Evolutionary conservation across 768 basidiomycete genomes (phyloP).

Genomic region (Cystoderma amianthinum): DNA sequence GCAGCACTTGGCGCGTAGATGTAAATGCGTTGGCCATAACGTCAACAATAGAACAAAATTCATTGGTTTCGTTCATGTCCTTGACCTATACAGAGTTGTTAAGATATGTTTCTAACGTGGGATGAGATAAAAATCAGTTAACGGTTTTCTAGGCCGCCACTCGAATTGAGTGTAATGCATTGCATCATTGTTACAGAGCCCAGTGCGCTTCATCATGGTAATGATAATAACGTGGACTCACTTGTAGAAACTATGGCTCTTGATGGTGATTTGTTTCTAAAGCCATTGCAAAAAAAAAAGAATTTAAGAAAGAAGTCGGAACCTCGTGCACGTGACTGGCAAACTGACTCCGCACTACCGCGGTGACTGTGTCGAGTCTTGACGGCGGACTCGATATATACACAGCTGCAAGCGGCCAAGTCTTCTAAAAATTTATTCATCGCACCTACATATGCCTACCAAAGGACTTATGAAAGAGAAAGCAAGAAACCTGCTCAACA

Average conservation of each 20-base stretch:
- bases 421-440: no score
- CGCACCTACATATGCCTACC: no score
- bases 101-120: slow-evolving; percentile 2
- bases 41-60: slow-evolving; percentile 27
- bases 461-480: neutral
- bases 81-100: no score
- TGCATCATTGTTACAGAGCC: slow-evolving; percentile 37
- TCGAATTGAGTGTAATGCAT: slow-evolving; percentile 23
- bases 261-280: no score
- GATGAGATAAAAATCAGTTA: slow-evolving; percentile 26
- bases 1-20: slow-evolving; percentile 50
- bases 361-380: no score
- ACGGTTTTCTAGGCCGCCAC: slow-evolving; percentile 53
- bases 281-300: no score
- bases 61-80: slow-evolving; percentile 13
- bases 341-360: no score
- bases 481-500: neutral
- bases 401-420: no score
- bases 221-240: neutral
- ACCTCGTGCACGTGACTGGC: no score
- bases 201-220: slow-evolving; percentile 51
- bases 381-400: no score
- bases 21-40: slow-evolving; percentile 60
- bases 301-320: no score
- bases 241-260: no score